These are phyloP conservation scores for Ophiocordyceps camponoti-rufipedis DNA, from an alignment of 2,329 filamentous ascomycete genomes.

Conservation along the genomic window DNA sequence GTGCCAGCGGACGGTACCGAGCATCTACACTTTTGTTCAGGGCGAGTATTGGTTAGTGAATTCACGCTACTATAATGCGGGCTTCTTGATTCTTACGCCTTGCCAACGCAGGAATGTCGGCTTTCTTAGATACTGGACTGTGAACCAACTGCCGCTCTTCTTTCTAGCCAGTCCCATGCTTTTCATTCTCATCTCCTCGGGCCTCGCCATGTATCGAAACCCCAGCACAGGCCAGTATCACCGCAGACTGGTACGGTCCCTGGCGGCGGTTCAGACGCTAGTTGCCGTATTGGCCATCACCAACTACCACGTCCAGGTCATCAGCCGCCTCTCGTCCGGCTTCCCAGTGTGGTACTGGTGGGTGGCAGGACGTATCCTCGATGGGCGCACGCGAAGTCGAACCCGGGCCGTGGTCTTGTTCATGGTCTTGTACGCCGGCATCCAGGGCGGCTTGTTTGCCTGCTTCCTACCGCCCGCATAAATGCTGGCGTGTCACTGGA, in stretches of 20 bases:
- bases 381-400: conserved; percentile 13
- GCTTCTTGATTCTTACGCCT: neutral
- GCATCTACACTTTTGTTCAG: conserved; percentile 86
- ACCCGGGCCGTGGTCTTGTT: conserved; percentile 34
- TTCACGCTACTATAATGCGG: neutral
- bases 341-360: conserved; percentile 85
- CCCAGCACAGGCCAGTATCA: conserved; percentile 5
- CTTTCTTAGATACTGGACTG: conserved; percentile 77
- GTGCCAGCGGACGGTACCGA: conserved; percentile 59
- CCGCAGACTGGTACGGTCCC: conserved; percentile 24
- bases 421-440: conserved; percentile 63
- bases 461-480: conserved; percentile 83
- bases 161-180: conserved; percentile 66
- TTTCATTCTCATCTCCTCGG: conserved; percentile 40
- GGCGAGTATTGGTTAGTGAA: conserved; percentile 63
- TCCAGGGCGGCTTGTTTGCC: conserved; percentile 73
- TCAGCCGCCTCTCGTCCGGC: conserved; percentile 72
- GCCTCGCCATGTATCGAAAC: conserved; percentile 18
- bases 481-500: neutral
- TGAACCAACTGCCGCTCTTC: conserved; percentile 76
- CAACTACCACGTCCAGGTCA: conserved; percentile 84
- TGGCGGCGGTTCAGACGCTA: conserved; percentile 56
- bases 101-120: conserved; percentile 58
- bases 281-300: conserved; percentile 56
- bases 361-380: conserved; percentile 35